Conservation (phyloP, 176 grass and related monocot genomes). For the Triticum urartu region DNA sequence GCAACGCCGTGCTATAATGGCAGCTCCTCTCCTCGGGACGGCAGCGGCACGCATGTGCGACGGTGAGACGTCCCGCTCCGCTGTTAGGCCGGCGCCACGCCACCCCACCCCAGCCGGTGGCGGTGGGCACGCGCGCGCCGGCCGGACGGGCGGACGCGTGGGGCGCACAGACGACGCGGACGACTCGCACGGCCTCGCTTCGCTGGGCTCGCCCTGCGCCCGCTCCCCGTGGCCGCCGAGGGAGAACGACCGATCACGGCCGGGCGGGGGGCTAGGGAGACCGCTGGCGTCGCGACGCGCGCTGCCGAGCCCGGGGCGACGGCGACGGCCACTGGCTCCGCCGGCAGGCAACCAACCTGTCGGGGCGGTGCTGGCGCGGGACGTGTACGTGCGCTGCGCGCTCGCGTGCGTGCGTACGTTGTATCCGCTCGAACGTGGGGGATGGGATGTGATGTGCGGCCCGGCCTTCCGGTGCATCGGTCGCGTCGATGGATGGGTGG, state of each 20-base stretch:
- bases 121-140: neutral
- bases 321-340: neutral
- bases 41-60: neutral
- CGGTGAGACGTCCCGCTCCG: constrained; percentile 29
- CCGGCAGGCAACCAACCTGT: neutral
- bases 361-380: constrained; percentile 6
- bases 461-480: constrained; percentile 2
- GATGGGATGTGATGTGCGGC: neutral
- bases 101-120: neutral
- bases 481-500: neutral
- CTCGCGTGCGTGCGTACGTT: neutral
- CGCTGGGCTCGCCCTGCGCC: constrained; percentile 12
- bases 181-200: neutral
- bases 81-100: constrained; percentile 18
- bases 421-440: neutral
- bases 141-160: neutral
- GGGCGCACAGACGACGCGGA: neutral
- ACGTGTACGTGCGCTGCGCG: neutral
- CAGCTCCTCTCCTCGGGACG: neutral
- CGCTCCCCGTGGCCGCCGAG: constrained; percentile 26
- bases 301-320: neutral
- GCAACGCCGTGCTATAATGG: neutral
- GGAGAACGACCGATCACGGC: neutral
- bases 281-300: neutral
- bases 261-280: neutral